phyloP scores from a whole-genome alignment of 768 basidiomycete species.

The Agrocybe praecox region DNA sequence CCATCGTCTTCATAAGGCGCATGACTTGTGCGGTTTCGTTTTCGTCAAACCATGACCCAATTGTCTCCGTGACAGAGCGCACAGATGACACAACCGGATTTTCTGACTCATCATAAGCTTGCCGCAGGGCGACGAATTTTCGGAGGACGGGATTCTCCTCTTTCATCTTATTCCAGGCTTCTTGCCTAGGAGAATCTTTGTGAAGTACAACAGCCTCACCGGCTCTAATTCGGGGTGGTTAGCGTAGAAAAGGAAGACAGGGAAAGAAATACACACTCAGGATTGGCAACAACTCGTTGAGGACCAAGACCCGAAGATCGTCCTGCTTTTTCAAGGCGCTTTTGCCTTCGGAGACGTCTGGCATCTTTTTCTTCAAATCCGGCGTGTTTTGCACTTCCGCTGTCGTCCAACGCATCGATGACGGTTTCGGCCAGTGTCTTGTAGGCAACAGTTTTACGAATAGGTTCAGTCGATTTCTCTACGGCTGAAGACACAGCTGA shows the following conservation, averaged over 20 bases:
- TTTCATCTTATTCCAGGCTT: slow-evolving; percentile 81
- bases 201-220: slow-evolving; percentile 85
- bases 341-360: slow-evolving; percentile 77
- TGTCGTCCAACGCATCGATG: slow-evolving; percentile 92
- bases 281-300: slow-evolving; percentile 66
- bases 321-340: slow-evolving; percentile 85
- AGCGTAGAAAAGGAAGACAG: slow-evolving; percentile 2
- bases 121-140: slow-evolving; percentile 55
- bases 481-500: slow-evolving; percentile 86
- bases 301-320: slow-evolving; percentile 60
- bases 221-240: slow-evolving; percentile 52
- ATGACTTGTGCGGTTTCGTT: slow-evolving; percentile 98
- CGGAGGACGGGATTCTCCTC: slow-evolving; percentile 78
- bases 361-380: slow-evolving; percentile 97
- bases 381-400: slow-evolving; percentile 89
- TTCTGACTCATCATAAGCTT: slow-evolving; percentile 90
- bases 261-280: slow-evolving; percentile 65
- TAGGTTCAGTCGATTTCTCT: slow-evolving; percentile 91
- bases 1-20: slow-evolving; percentile 83
- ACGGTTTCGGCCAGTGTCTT: slow-evolving; percentile 88
- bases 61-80: slow-evolving; percentile 79
- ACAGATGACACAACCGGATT: slow-evolving; percentile 83
- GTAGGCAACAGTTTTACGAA: slow-evolving; percentile 94
- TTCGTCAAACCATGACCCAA: slow-evolving; percentile 94
- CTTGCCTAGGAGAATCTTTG: slow-evolving; percentile 76